Evolutionary conservation across 139 green algal species (phyloP).

Genomic region (Chlamydomonas sp.): DNA sequence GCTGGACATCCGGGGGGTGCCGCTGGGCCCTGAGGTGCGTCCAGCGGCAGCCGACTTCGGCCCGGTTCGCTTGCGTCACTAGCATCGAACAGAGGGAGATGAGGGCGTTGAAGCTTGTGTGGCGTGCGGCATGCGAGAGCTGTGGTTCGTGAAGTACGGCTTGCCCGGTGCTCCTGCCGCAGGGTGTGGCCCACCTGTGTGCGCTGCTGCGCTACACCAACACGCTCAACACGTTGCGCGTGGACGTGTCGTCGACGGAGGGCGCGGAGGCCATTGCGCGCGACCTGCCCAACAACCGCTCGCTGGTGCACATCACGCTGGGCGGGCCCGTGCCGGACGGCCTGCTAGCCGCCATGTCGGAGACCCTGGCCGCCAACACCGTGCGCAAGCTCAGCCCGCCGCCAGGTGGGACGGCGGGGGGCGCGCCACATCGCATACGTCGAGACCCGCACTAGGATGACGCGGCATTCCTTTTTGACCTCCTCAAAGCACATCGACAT

Average conservation of each 20-base stretch:
- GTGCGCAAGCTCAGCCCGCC: conserved; percentile 29
- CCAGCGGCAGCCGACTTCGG: not conserved
- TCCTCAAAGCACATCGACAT: too few species aligned
- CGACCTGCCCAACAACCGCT: conserved; percentile 56
- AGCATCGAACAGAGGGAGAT: not conserved
- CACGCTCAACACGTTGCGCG: conserved; percentile 55
- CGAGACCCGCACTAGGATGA: not conserved
- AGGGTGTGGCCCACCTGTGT: conserved; percentile 56
- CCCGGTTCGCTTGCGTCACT: not conserved
- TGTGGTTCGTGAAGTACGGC: not conserved
- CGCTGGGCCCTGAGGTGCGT: conserved; percentile 42
- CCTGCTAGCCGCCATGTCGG: conserved; percentile 50
- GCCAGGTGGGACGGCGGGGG: conserved; percentile 13
- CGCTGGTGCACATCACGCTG: conserved; percentile 63
- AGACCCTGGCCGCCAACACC: conserved; percentile 53
- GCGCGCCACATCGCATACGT: not conserved
- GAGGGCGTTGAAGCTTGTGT: not conserved
- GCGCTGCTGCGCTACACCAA: conserved; percentile 59
- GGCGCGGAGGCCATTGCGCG: conserved; percentile 57
- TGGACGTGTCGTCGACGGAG: conserved; percentile 57
- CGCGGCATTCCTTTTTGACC: too few species aligned
- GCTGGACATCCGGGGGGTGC: conserved; percentile 60
- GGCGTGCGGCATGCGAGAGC: too few species aligned
- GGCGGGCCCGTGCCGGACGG: conserved; percentile 62
- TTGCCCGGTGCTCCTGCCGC: not conserved